Evolutionary conservation across 805 yeast genomes (phyloP), one percentile per base, ranked within the genome.

Genomic region (Saccharomycopsis javanensis): DNA sequence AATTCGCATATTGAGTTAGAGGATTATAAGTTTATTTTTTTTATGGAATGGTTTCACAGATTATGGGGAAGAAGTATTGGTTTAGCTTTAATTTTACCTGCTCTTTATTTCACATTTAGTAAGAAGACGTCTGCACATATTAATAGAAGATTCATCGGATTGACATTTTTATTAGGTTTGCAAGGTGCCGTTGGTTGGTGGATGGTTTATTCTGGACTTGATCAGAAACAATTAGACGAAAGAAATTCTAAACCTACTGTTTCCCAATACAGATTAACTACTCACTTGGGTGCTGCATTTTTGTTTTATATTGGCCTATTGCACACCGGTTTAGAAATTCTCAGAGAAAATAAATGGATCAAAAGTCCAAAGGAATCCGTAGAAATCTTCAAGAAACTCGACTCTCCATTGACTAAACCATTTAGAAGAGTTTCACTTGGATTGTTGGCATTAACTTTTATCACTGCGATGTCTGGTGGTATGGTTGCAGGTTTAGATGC

Each of bases 151-250:
- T 74, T 94, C 15, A 70, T 87, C 20, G 88, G 88, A 1, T 79
- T 94, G 51, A 79, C 96, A 46, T 82, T 78, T 0, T 72, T 94
- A 54, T 76, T 94, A 58, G 99, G 96, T 10, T 73, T 94, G 52
- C 99, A 94, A 75, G 99, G 99, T 55, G 86, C 85, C 55, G 85
- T 94, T 63, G 99, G 99, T 33, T 94, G 99, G 99, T 94, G 99
- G 99, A 94, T 94, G 99, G 99, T 94, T 55, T 83, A 87, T 65
- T 88, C 97, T 8, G 99, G 99, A 31, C 77, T 94, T 57, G 96
- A 90, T 67, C 86, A 85, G 66, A 78, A 84, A 50, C 85, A 85
- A 66, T 74, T 94, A 52, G 79, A 78, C 23, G 90, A 85, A 62
- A 79, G 96, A 68, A 86, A 80, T 51, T 83, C 96, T 0, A 95